Evolutionary conservation across 352 stramenopile species (phyloP), one percentile per base, ranked within the genome.

Genomic region (Globisporangium iwayamae): DNA sequence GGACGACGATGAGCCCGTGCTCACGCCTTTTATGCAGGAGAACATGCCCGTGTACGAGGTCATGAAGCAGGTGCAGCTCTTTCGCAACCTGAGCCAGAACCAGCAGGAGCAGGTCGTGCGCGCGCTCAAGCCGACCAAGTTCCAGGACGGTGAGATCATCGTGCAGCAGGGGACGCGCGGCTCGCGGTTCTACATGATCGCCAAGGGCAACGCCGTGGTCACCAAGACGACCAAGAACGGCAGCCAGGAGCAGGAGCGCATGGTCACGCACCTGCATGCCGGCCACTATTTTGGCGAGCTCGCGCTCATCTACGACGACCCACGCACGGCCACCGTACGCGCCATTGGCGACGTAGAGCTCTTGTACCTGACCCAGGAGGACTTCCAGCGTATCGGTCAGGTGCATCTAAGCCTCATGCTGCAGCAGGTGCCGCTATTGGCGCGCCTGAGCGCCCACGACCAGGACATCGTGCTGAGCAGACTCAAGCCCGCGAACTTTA

Each of bases 231-330:
- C 84, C 5, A 75, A 70, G 43, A 30, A 25, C 7, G 67, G 59
- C 41, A 62, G 65, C 30, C 67, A 80, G 8, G 79, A 84, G 2
- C 77, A 89, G 56, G 87, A 96, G 38, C 82, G 85, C 30, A 93
- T 96, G 87, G 74, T 96, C 39, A 96, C 89, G 53, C 83, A 96
- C 65, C 56, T 96, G 54, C 83, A 96, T 58, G 87, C 86, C n/a
- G 90, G 93, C 3, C 87, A 95, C 58, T 98, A 97, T 75, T 98
- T 98, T 71, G 93, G 93, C 10, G 93, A 98, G 68, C 72, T 95
- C 11, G 90, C 93, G 4, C 75, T 98, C 28, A 95, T 98, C 60
- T 93, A 97, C 63, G 85, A 96, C 58, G 90, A 98, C 66, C 88
- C 88, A 11, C 88, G 91, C 18, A 92, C 83, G 3, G 85, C 87